A percentile compares a stretch with the other conserved stretches of the same genome.
Evolutionary conservation across 768 basidiomycete species (phyloP).

Genomic region (Amanita jacksonii): DNA sequence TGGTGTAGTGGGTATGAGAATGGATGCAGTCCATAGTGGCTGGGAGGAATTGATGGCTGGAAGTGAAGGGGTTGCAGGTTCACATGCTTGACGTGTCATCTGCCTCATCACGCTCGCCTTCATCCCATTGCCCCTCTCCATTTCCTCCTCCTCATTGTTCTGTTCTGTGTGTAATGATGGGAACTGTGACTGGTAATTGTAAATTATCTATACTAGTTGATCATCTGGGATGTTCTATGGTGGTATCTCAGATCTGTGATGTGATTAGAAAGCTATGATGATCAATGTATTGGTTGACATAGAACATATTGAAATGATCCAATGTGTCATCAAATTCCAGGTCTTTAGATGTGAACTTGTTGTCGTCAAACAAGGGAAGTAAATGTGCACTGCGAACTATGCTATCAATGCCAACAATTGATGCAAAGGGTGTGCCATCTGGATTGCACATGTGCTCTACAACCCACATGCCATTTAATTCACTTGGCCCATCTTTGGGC

Average conservation of each 20-base stretch:
- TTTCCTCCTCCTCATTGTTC: too few species aligned
- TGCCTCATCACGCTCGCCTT: too few species aligned
- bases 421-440: neutral
- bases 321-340: conserved; percentile 12
- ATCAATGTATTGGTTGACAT: conserved; percentile 20
- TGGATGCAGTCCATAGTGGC: too few species aligned
- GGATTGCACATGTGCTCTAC: neutral
- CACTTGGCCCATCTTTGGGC: conserved; percentile 10
- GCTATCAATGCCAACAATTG: neutral
- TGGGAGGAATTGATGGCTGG: too few species aligned
- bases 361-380: conserved; percentile 9
- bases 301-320: conserved; percentile 15
- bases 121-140: too few species aligned
- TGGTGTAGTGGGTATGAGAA: too few species aligned
- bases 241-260: conserved; percentile 11
- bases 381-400: neutral
- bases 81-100: too few species aligned
- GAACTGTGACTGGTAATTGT: too few species aligned
- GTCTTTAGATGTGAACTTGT: conserved; percentile 10
- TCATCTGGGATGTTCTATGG: too few species aligned
- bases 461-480: neutral
- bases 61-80: too few species aligned
- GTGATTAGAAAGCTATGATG: conserved; percentile 18
- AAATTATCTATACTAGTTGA: too few species aligned
- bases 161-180: too few species aligned